Base-by-base conservation (phyloP, 345 rosid species). In the Syzygium jambos region DNA sequence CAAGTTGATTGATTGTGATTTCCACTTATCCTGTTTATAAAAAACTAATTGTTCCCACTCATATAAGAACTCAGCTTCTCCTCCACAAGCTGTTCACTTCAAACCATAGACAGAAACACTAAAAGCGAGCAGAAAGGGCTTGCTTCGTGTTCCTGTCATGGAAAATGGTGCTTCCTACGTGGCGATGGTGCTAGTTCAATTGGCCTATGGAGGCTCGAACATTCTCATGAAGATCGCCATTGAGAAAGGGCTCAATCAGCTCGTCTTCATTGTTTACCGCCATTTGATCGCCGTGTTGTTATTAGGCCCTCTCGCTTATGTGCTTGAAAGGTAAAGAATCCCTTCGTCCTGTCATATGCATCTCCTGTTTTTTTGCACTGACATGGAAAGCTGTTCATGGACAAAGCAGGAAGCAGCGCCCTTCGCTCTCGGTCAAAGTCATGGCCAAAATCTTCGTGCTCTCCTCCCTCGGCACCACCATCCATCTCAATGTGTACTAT, bases 141-240 rank as follows among this genome's bases (percentile, higher is more conserved):
- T 19, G 80, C 80, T 68, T 68, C 46, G 80, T 68, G 22, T 68
- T 68, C 80, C 49, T 2, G 80, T 68, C 54, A 89, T 92, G 93
- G 63, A 78, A 84, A 78, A 73, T 65, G 88, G 52, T 51, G 68
- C 85, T 11, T 86, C 89, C 52, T 89, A 88, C 52, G 52, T 87
- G 29, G 96, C 90, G 19, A 93, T 92, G 91, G 41, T 90, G 19
- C 19, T 90, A 0, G 89, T 91, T 82, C 91, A 89, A 29, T 68
- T 93, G 22, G 88, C 92, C 51, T 91, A 92, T 54, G 93, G 90
- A 63, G 90, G 87, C 56, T 89, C 91, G 23, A 94, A 90, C 80
- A 90, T 91, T 55, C 92, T 93, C 89, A 85, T 90, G 49, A 94
- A 92, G 86, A 87, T 92, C 54, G 91, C 93, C 86, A 65, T 90